phyloP scores from a whole-genome alignment of 2,329 filamentous ascomycete species.

The Fusarium sp. region DNA sequence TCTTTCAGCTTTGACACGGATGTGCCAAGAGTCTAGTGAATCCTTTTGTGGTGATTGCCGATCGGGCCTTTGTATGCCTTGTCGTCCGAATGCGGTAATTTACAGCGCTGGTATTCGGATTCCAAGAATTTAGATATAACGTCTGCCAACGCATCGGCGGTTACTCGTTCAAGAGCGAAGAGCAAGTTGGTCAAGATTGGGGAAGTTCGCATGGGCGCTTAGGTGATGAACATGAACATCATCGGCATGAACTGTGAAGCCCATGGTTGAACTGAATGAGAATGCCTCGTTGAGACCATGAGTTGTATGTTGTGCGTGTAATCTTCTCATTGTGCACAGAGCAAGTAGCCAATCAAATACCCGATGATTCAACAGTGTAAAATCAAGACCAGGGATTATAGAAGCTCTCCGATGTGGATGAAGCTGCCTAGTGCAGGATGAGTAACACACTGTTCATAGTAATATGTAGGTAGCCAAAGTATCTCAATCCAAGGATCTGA shows the following conservation, averaged over 20 bases:
- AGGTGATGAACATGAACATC: not conserved
- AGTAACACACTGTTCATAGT: too few species aligned
- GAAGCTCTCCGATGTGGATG: too few species aligned
- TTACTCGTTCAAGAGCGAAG: fast-evolving
- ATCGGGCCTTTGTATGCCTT: not conserved
- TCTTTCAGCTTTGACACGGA: not conserved
- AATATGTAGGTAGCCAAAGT: too few species aligned
- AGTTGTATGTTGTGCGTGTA: too few species aligned
- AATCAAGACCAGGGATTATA: too few species aligned
- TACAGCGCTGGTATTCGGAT: not conserved
- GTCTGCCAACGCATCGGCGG: not conserved
- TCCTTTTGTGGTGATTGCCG: not conserved
- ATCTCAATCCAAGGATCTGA: too few species aligned
- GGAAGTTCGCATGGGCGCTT: not conserved
- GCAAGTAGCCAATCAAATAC: too few species aligned
- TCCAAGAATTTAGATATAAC: not conserved
- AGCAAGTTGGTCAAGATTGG: not conserved
- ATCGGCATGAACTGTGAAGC: fast-evolving
- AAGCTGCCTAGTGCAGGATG: too few species aligned
- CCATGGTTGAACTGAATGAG: too few species aligned
- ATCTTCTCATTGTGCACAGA: too few species aligned
- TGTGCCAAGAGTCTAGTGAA: not conserved
- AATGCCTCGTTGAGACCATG: too few species aligned
- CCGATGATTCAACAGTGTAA: too few species aligned
- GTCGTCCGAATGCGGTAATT: not conserved